Base-by-base conservation (phyloP, 1,284 basidiomycete species). In the Tilletia indica region DNA sequence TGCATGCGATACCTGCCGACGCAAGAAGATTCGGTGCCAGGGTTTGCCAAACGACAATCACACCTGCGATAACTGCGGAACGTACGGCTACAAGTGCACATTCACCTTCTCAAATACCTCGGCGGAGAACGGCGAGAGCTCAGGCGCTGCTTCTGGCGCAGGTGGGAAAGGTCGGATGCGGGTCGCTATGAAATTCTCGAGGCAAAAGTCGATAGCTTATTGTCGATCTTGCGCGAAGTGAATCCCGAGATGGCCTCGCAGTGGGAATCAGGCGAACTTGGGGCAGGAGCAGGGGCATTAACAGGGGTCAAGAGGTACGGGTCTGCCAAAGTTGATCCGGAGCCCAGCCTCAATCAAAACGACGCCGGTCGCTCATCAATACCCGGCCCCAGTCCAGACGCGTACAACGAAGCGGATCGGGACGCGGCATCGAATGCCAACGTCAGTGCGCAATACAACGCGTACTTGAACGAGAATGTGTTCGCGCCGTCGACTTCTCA, bases 101-200 rank as follows among this genome's bases (percentile, higher is more conserved):
- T 51, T 56, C 34, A 68, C 49, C n/a, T 67, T 49, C 47, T 47
- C 66, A 34, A 5, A n/a, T 19, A 67, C 31, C 21, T 19, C 4
- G 12, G 66, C 9, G 45, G 45, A 25, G 11, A 34, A 8, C 47
- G 19, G 12, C 16, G 49, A 51, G 21, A 48, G n/a, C 4, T 9
- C n/a, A 12, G 66, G 45, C 4, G 42, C n/a, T 14, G 39, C 21
- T 8, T 34, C 34, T 4, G 31, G 58, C 34, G 58, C 25, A 31
- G 21, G 25, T 9, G 61, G 6, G 36, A 72, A 75, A 34, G 78
- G 77, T 54, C 68, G 78, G 2, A 78, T 74, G 19, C 70, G 79
- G 79, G 80, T 71, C 79, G 79, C 49, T 81, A 80, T 73, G 80
- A 81, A 71, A 81, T 81, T 49, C 72, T 81, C n/a, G 80, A 81